Evolutionary conservation across 2,329 filamentous ascomycete genomes (phyloP).

Genomic region (Biscogniauxia sp.): DNA sequence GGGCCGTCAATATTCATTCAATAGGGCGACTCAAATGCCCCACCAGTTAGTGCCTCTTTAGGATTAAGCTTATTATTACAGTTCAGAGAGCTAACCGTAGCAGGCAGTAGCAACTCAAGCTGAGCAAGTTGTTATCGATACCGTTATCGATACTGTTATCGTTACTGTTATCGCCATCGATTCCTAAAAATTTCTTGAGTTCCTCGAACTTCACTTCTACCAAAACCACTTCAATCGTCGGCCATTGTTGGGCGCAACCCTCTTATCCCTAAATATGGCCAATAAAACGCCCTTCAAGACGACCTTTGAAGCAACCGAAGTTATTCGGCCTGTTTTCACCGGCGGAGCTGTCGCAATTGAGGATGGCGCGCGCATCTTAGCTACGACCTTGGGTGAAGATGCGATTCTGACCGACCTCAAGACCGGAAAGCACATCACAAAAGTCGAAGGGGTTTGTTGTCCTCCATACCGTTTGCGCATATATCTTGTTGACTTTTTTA

Average conservation of each 20-base stretch:
- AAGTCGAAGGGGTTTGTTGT: slow-evolving; percentile 74
- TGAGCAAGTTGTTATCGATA: slow-evolving; percentile 17
- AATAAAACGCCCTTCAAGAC: slow-evolving; percentile 70
- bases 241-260: slow-evolving; percentile 3
- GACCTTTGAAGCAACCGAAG: slow-evolving; percentile 80
- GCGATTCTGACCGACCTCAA: slow-evolving; percentile 81
- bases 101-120: neutral
- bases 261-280: slow-evolving; percentile 47
- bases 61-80: neutral
- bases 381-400: slow-evolving; percentile 89
- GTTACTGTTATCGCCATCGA: neutral
- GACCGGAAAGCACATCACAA: slow-evolving; percentile 77
- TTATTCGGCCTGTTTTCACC: slow-evolving; percentile 90
- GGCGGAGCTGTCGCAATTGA: slow-evolving; percentile 85
- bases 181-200: slow-evolving; percentile 23
- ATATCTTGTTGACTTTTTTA: slow-evolving; percentile 21
- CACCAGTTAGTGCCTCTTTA: neutral
- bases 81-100: neutral
- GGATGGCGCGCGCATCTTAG: slow-evolving; percentile 76
- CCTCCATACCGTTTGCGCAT: slow-evolving; percentile 5
- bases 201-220: slow-evolving; percentile 21
- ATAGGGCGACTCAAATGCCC: no score
- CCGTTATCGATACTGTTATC: slow-evolving; percentile 22
- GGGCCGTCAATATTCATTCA: neutral
- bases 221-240: slow-evolving; percentile 3